Conservation (phyloP, 2,329 filamentous ascomycete species). For the Botrytis paeoniae region DNA sequence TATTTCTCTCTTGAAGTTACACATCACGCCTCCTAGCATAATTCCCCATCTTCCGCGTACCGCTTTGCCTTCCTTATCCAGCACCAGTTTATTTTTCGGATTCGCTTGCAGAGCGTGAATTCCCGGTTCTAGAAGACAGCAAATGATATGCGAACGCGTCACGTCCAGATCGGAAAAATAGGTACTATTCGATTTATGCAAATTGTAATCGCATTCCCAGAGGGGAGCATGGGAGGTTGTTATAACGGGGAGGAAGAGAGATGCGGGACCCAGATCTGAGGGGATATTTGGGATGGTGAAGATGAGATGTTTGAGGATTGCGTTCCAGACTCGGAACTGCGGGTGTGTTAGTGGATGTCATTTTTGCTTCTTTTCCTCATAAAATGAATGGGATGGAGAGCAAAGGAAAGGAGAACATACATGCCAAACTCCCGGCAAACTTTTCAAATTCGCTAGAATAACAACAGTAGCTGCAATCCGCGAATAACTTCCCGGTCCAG, state of each 20-base stretch:
- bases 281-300: slow-evolving; percentile 41
- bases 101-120: slow-evolving; percentile 53
- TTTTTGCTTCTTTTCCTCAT: neutral
- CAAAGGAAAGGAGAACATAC: slow-evolving; percentile 40
- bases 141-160: slow-evolving; percentile 75
- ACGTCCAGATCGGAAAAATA: slow-evolving; percentile 71
- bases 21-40: slow-evolving; percentile 70
- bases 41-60: slow-evolving; percentile 56
- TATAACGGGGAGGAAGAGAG: slow-evolving; percentile 60
- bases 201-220: slow-evolving; percentile 68
- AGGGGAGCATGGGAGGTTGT: slow-evolving; percentile 57
- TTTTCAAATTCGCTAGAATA: slow-evolving; percentile 54
- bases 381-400: neutral
- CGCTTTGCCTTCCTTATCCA: slow-evolving; percentile 42
- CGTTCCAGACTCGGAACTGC: slow-evolving; percentile 48
- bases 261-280: slow-evolving; percentile 33
- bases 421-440: slow-evolving; percentile 58
- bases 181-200: slow-evolving; percentile 69
- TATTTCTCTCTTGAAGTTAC: slow-evolving; percentile 72
- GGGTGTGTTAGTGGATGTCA: neutral
- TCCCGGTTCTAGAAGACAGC: slow-evolving; percentile 60
- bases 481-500: slow-evolving; percentile 36
- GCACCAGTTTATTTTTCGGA: slow-evolving; percentile 48
- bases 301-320: slow-evolving; percentile 46
- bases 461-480: slow-evolving; percentile 39